Conservation (phyloP, 2,329 filamentous ascomycete genomes). For the Torrubiella hemipterigena region DNA sequence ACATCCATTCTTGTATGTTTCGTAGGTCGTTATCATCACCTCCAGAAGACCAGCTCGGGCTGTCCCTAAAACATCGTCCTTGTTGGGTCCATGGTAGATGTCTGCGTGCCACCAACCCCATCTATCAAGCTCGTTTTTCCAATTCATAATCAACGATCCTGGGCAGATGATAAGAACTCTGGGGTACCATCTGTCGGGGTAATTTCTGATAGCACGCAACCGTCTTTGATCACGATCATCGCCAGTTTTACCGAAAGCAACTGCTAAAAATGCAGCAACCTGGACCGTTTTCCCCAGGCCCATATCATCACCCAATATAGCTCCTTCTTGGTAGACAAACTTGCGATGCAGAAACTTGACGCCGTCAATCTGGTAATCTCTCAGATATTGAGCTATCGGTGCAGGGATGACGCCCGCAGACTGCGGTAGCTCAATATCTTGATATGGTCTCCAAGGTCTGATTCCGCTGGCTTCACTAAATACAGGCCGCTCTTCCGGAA, state of each 20-base stretch:
- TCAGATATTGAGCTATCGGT: slow-evolving; percentile 79
- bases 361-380: slow-evolving; percentile 83
- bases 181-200: slow-evolving; percentile 56
- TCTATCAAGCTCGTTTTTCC: slow-evolving; percentile 71
- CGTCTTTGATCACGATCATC: slow-evolving; percentile 76
- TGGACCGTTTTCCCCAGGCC: slow-evolving; percentile 95
- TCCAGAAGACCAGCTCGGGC: slow-evolving; percentile 69
- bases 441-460: slow-evolving; percentile 56
- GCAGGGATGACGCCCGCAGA: slow-evolving; percentile 78
- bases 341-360: slow-evolving; percentile 75
- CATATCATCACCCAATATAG: slow-evolving; percentile 94
- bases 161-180: slow-evolving; percentile 78
- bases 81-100: slow-evolving; percentile 58
- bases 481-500: slow-evolving; percentile 54
- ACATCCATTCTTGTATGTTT: slow-evolving; percentile 71
- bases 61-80: slow-evolving; percentile 59
- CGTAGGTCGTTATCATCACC: slow-evolving; percentile 89
- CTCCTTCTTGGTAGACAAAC: slow-evolving; percentile 85
- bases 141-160: slow-evolving; percentile 79
- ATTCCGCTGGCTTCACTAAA: slow-evolving; percentile 44
- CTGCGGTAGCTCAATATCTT: slow-evolving; percentile 62
- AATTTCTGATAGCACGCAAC: slow-evolving; percentile 72
- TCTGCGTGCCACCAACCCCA: slow-evolving; percentile 97
- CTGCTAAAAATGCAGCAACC: slow-evolving; percentile 82
- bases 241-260: slow-evolving; percentile 86